These are phyloP conservation scores for Cutaneotrichosporon sp. DNA, from an alignment of 1,284 basidiomycete species.

Conservation along the genomic window DNA sequence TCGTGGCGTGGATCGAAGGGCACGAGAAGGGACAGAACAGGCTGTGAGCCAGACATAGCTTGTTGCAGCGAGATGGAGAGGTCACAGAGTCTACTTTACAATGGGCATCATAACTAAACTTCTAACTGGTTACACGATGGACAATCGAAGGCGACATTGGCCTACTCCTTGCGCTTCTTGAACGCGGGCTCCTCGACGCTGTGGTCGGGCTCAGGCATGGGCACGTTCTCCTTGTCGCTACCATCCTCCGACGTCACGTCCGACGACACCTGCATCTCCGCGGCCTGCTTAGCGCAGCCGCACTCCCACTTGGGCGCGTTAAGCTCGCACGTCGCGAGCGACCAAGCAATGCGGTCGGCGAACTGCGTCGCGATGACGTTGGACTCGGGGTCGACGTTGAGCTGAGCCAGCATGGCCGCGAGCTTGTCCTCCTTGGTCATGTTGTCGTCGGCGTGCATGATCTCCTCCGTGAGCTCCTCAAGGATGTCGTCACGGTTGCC, in stretches of 20 bases:
- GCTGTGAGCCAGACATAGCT: slow-evolving; percentile 3
- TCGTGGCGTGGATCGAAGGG: slow-evolving; percentile 35
- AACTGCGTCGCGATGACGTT: neutral
- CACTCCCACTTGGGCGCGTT: neutral
- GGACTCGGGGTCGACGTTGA: neutral
- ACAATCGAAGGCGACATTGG: neutral
- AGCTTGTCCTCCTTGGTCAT: neutral
- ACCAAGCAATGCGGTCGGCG: slow-evolving; percentile 4
- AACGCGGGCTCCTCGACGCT: neutral
- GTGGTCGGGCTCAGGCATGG: neutral
- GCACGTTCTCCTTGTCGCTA: slow-evolving; percentile 8
- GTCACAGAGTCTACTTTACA: neutral
- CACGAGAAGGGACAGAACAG: slow-evolving; percentile 7
- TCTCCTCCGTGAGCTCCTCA: neutral
- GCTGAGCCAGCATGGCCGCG: neutral
- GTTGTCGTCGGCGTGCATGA: slow-evolving; percentile 8
- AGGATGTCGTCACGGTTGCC: neutral
- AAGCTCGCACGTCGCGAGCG: slow-evolving; percentile 3
- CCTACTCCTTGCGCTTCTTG: slow-evolving; percentile 9
- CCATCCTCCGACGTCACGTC: neutral
- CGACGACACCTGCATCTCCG: neutral
- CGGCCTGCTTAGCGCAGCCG: neutral
- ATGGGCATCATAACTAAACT: neutral
- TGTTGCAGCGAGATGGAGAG: neutral
- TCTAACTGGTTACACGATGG: neutral